phyloP scores from a whole-genome alignment of 306 rosid species.

The Heteromeles arbutifolia region DNA sequence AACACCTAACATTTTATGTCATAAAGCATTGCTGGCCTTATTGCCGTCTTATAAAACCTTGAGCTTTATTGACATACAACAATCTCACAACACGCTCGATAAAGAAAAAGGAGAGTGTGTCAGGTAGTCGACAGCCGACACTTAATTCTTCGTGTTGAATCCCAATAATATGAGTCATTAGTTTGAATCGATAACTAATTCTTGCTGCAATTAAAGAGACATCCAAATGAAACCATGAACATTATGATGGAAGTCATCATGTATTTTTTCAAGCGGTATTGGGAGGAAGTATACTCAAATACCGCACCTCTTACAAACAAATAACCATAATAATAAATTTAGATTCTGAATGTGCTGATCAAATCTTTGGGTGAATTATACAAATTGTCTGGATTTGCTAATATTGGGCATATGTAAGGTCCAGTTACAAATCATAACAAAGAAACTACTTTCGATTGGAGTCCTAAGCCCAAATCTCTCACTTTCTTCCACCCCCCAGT shows the following conservation, averaged over 20 bases:
- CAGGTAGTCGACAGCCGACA: too few species aligned
- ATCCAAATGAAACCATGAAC: background rate
- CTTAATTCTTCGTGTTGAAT: accelerated
- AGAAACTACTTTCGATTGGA: background rate
- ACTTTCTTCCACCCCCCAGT: background rate
- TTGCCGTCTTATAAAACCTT: too few species aligned
- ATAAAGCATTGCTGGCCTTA: too few species aligned
- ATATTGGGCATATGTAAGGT: background rate
- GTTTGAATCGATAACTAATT: background rate
- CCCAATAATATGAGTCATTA: too few species aligned
- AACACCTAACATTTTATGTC: too few species aligned
- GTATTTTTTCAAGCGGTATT: background rate
- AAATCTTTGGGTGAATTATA: background rate
- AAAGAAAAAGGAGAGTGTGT: too few species aligned
- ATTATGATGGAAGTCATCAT: background rate
- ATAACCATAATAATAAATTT: too few species aligned
- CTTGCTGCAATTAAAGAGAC: background rate
- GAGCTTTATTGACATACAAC: too few species aligned
- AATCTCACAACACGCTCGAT: too few species aligned
- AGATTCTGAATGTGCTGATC: background rate
- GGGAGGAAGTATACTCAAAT: too few species aligned
- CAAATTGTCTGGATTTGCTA: background rate
- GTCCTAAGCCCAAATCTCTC: background rate
- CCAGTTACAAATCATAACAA: background rate
- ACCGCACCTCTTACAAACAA: too few species aligned